These are phyloP conservation scores for Spergularia marina DNA, from an alignment of 148 eudicot genomes.

Conservation along the genomic window DNA sequence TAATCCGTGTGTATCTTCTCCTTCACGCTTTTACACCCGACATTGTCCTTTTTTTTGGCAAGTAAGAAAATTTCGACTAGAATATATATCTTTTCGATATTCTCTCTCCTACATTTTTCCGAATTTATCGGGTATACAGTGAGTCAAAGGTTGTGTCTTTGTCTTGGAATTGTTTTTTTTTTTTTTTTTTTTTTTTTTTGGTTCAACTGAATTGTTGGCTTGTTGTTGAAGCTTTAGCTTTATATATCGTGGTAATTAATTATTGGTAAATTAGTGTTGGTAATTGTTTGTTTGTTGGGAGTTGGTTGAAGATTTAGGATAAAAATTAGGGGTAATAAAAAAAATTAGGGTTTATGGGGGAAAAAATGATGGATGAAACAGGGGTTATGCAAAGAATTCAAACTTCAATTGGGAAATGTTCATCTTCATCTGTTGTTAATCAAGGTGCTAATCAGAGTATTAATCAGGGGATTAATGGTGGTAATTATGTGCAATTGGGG, in stretches of 20 bases:
- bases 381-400: slow-evolving; percentile 31
- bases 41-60: too few relatives aligned
- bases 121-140: neutral
- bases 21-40: neutral
- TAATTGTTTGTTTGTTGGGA: neutral
- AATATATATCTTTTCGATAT: neutral
- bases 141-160: neutral
- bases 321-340: neutral
- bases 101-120: neutral
- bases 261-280: too few relatives aligned
- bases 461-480: neutral
- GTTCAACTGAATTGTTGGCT: neutral
- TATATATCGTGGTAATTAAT: too few relatives aligned
- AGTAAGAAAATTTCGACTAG: too few relatives aligned
- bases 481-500: neutral
- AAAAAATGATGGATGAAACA: slow-evolving; percentile 40
- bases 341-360: slow-evolving; percentile 4
- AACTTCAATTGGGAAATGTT: slow-evolving; percentile 33
- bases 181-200: neutral
- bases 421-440: slow-evolving; percentile 24
- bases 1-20: neutral
- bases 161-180: too few relatives aligned
- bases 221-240: too few relatives aligned
- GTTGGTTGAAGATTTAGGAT: neutral
- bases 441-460: slow-evolving; percentile 20